A percentile compares a stretch with the other conserved stretches of the same genome.
Conservation (phyloP, 129 eudicot species). For the Artemisia tridentata region DNA sequence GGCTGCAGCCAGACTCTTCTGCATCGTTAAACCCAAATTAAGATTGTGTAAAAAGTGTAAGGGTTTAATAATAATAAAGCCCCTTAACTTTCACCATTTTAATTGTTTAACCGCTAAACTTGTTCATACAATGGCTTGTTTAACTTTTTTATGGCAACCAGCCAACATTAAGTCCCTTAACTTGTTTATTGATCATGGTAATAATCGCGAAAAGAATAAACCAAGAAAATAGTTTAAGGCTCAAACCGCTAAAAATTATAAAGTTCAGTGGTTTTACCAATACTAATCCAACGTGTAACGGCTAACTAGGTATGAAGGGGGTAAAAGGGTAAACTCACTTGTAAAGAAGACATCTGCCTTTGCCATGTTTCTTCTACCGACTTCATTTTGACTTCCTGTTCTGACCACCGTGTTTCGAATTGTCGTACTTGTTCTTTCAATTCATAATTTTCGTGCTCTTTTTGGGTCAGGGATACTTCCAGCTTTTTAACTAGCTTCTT, state of each 20-base stretch:
- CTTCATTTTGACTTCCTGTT: conserved; percentile 75
- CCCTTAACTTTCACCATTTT: no score
- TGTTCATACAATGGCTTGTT: no score
- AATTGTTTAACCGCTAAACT: no score
- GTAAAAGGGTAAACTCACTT: conserved; percentile 53
- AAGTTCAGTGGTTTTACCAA: no score
- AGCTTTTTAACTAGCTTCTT: conserved; percentile 51
- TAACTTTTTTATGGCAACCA: no score
- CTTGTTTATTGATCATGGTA: no score
- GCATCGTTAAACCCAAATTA: conserved; percentile 24
- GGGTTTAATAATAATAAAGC: no score
- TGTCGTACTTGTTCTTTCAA: conserved; percentile 55
- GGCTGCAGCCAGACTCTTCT: conserved; percentile 56
- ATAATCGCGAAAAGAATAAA: no score
- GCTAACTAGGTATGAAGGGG: neutral
- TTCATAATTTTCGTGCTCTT: conserved; percentile 63
- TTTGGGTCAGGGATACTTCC: conserved; percentile 45
- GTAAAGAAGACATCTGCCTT: conserved; percentile 69
- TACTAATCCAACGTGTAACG: neutral
- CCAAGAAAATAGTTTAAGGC: no score
- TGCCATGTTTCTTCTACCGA: conserved; percentile 88
- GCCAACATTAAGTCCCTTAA: no score
- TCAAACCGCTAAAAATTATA: no score
- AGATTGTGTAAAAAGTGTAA: neutral
- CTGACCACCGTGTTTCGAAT: conserved; percentile 63